Base-by-base conservation (phyloP, 139 green algal species). In the Gonium pectorale region DNA sequence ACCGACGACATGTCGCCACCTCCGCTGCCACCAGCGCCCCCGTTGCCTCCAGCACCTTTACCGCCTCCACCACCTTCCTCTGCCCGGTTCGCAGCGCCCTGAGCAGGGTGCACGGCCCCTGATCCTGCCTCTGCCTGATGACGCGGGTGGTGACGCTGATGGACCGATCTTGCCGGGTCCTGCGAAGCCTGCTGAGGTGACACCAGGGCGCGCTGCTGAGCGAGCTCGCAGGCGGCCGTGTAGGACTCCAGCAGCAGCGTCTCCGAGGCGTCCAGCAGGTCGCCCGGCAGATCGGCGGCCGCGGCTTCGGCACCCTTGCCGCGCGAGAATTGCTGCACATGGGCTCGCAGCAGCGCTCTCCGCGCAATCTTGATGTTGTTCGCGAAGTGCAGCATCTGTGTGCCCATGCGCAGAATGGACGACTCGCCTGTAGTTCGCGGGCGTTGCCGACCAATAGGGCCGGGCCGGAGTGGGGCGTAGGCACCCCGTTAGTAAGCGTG, bases 301-400 rank as follows among this genome's bases (percentile, higher is more conserved):
- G 29, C 44, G 69, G 44, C 44, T 27, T 24, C 43, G 3, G 43
- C 69, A n/a, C 7, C 19, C 15, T 24, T 5, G 40, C 43, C 19
- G 27, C 22, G 70, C 13, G 70, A 43, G 72, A 68, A 80, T 52
- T 80, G 72, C 2, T 22, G 22, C 29, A 54, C 59, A 37, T 80
- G 72, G 27, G 52, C 72, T 52, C 31, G 24, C 72, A 80, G 51
- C 52, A 80, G 72, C 72, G 72, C 51, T 35, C 52, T 52, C 72
- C 51, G 51, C 35, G 52, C 37, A 15, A 54, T 7, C 11, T 17
- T 26, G 26, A 80, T 67, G 52, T 35, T 35, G 72, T 80, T 80
- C 38, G 72, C 72, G 72, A 80, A 80, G 52, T 80, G 35, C 29
- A 80, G 72, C 52, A 80, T 33, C 52, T 67, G 35, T 6, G 72